phyloP scores from a whole-genome alignment of 2,329 filamentous ascomycete genomes.

The Fusarium algeriense region DNA sequence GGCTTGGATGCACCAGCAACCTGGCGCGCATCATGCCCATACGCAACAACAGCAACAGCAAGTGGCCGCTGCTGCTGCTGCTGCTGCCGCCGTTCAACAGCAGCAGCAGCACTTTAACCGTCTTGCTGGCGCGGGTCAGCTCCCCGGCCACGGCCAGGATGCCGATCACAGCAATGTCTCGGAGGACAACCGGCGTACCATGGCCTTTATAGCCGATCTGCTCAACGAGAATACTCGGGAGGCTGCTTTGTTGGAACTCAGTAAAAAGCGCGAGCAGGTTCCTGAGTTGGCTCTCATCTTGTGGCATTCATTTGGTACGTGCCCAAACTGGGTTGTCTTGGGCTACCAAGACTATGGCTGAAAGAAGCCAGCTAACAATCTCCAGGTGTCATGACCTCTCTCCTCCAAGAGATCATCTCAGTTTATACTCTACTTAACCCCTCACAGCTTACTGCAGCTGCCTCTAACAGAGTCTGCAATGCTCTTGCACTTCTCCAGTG shows the following conservation, averaged over 20 bases:
- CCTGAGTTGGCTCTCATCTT: conserved; percentile 95
- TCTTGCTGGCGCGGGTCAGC: conserved; percentile 65
- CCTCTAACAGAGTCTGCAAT: conserved; percentile 97
- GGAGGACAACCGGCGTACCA: conserved; percentile 92
- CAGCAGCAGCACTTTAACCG: conserved; percentile 78
- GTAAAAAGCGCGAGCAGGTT: conserved; percentile 98
- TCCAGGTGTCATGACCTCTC: conserved; percentile 94
- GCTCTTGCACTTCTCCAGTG: conserved; percentile 95
- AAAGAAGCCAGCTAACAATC: conserved; percentile 34
- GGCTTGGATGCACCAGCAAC: conserved; percentile 76
- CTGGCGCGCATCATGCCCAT: conserved; percentile 66
- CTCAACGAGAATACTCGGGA: conserved; percentile 89
- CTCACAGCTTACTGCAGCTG: conserved; percentile 96
- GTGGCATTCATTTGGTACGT: conserved; percentile 97
- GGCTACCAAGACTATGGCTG: conserved; percentile 5
- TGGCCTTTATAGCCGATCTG: conserved; percentile 91
- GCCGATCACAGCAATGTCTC: conserved; percentile 75
- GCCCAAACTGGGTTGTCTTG: conserved; percentile 17
- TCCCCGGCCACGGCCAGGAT: conserved; percentile 66
- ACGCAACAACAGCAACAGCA: conserved; percentile 67
- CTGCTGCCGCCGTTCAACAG: conserved; percentile 65
- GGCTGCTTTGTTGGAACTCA: conserved; percentile 91
- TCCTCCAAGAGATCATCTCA: conserved; percentile 98
- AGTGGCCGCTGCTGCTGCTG: conserved; percentile 59
- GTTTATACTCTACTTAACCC: conserved; percentile 97